phyloP scores from a whole-genome alignment of 1,284 basidiomycete genomes.

The Ganoderma leucocontextum region DNA sequence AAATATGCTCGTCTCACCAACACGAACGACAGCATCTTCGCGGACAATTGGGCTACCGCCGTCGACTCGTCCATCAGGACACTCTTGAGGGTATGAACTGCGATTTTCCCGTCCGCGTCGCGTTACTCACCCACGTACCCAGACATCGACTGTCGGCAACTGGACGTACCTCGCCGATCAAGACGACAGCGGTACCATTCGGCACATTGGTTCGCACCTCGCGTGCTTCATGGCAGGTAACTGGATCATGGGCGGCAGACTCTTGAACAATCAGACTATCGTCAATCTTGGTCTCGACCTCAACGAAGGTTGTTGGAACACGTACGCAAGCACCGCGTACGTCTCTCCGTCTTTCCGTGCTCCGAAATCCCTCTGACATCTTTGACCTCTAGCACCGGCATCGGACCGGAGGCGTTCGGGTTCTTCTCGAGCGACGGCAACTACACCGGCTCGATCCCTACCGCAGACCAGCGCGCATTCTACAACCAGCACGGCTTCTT shows the following conservation, averaged over 20 bases:
- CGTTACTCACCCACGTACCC: neutral
- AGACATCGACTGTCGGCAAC: slow-evolving; percentile 71
- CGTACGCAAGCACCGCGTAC: slow-evolving; percentile 74
- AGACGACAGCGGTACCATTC: slow-evolving; percentile 49
- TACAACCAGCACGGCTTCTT: slow-evolving; percentile 72
- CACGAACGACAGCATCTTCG: slow-evolving; percentile 63
- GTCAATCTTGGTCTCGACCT: slow-evolving; percentile 66
- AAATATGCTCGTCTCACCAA: slow-evolving; percentile 76
- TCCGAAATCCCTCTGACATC: neutral
- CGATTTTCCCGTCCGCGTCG: slow-evolving; percentile 16
- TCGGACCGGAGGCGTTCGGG: slow-evolving; percentile 74
- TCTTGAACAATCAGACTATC: slow-evolving; percentile 74
- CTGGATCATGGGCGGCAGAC: slow-evolving; percentile 75
- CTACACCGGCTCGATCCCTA: slow-evolving; percentile 55
- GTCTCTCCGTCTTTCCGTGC: slow-evolving; percentile 32
- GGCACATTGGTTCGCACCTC: slow-evolving; percentile 72
- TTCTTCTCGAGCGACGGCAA: slow-evolving; percentile 64
- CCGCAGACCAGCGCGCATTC: slow-evolving; percentile 54
- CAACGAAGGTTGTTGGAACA: slow-evolving; percentile 79
- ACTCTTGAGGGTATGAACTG: slow-evolving; percentile 55
- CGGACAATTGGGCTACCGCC: slow-evolving; percentile 71
- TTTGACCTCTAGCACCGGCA: slow-evolving; percentile 61
- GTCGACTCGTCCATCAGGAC: slow-evolving; percentile 72
- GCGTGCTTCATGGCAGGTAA: slow-evolving; percentile 79
- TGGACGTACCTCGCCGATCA: slow-evolving; percentile 69